A percentile compares a stretch with the other conserved stretches of the same genome.
Conservation (phyloP, 495 filamentous ascomycete genomes). For the Penicillium flavigenum region DNA sequence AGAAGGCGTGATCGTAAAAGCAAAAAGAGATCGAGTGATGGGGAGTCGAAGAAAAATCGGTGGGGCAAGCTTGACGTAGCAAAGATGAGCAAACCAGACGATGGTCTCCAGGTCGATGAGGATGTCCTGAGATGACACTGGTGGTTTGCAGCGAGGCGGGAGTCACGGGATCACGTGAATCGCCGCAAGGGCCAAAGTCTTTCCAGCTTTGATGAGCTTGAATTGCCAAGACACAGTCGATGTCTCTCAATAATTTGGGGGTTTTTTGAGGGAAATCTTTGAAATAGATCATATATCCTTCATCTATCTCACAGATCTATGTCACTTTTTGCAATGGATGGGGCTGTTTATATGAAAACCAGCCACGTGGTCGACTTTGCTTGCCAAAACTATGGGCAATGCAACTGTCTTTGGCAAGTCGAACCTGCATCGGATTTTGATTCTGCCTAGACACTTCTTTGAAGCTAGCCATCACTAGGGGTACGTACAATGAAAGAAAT, state of each 20-base stretch:
- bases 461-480: neutral
- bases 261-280: neutral
- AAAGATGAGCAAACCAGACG: constrained; percentile 22
- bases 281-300: neutral
- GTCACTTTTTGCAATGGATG: neutral
- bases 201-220: constrained; percentile 10
- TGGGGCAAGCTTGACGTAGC: constrained; percentile 15
- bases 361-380: neutral
- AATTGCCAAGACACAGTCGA: constrained; percentile 6
- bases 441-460: neutral
- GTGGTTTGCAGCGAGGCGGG: constrained; percentile 47
- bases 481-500: neutral
- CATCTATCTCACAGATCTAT: neutral
- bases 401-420: constrained; percentile 4
- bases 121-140: constrained; percentile 32
- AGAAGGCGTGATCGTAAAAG: constrained; percentile 22
- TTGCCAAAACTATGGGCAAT: neutral
- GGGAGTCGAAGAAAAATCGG: constrained; percentile 15
- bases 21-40: constrained; percentile 15
- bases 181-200: constrained; percentile 34
- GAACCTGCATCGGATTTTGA: neutral
- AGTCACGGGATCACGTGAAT: constrained; percentile 32
- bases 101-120: constrained; percentile 26
- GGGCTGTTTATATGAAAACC: neutral
- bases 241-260: neutral